Percentiles rank a stretch among this genome's conserved stretches.
phyloP scores from a whole-genome alignment of 1,284 basidiomycete species.

The Heliocybe sulcata region DNA sequence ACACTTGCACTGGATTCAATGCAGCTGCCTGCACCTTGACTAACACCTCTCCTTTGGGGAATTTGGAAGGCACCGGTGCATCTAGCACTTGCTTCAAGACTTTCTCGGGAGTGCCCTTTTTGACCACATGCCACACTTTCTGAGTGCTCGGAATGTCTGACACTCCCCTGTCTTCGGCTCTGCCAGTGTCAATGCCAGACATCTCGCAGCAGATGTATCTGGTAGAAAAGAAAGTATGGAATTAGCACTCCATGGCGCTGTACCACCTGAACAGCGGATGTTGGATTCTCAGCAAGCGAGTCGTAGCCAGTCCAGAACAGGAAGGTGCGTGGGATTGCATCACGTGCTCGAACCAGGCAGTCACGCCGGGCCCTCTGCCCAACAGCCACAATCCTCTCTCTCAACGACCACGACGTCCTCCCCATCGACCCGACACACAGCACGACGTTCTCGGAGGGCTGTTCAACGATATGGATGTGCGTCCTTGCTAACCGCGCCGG shows the following conservation, averaged over 20 bases:
- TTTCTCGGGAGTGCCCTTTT: slow-evolving; percentile 30
- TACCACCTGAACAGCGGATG: neutral
- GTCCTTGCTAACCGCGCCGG: slow-evolving; percentile 9
- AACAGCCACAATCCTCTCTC: neutral
- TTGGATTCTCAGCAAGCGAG: neutral
- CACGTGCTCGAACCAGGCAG: neutral
- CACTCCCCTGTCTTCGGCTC: neutral
- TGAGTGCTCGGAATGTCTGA: slow-evolving; percentile 17
- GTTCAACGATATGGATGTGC: neutral
- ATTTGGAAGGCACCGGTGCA: slow-evolving; percentile 36
- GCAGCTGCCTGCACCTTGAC: slow-evolving; percentile 58
- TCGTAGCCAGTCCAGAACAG: neutral
- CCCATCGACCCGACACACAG: neutral
- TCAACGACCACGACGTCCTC: neutral
- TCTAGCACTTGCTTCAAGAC: slow-evolving; percentile 38
- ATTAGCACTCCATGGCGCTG: neutral
- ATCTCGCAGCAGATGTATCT: neutral
- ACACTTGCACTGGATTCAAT: slow-evolving; percentile 57
- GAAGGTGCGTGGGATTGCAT: neutral
- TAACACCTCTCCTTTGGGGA: slow-evolving; percentile 42
- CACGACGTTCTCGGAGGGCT: neutral
- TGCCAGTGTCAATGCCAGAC: neutral
- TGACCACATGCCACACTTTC: slow-evolving; percentile 25
- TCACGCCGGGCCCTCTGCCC: neutral
- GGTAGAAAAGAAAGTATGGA: neutral